Percentiles rank a stretch among this genome's conserved stretches.
Conservation (phyloP, 768 basidiomycete genomes). For the Cystofilobasidium bisporidii region DNA sequence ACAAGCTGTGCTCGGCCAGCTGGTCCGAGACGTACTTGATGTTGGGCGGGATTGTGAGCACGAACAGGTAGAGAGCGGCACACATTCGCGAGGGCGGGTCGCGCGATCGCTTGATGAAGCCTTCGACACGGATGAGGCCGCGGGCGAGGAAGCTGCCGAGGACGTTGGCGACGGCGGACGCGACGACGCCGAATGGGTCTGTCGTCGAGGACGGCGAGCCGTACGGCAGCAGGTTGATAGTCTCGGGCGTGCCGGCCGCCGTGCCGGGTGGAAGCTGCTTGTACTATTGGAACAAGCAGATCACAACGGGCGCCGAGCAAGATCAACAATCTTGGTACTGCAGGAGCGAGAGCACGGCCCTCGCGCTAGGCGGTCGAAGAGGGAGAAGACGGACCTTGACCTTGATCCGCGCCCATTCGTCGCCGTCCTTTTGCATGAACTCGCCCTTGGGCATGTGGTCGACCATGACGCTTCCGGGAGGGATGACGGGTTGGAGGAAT, state of each 20-base stretch:
- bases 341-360: too few species aligned
- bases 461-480: neutral
- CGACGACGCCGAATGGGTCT: slow-evolving; percentile 37
- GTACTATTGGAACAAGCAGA: slow-evolving; percentile 13
- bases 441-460: slow-evolving; percentile 16
- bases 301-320: too few species aligned
- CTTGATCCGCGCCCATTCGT: slow-evolving; percentile 32
- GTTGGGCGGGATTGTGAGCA: slow-evolving; percentile 91
- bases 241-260: slow-evolving; percentile 4
- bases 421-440: neutral
- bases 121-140: slow-evolving; percentile 38
- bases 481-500: slow-evolving; percentile 11
- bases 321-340: too few species aligned
- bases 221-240: slow-evolving; percentile 26
- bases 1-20: slow-evolving; percentile 56
- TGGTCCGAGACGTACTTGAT: slow-evolving; percentile 69
- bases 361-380: too few species aligned
- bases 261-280: slow-evolving; percentile 7
- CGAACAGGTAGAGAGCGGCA: slow-evolving; percentile 69
- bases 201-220: slow-evolving; percentile 28
- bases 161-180: slow-evolving; percentile 28
- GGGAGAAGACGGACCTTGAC: slow-evolving; percentile 34
- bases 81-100: slow-evolving; percentile 40
- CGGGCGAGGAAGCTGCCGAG: slow-evolving; percentile 34
- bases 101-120: slow-evolving; percentile 17